Evolutionary conservation across 2,329 filamentous ascomycete genomes (phyloP).

Genomic region (Cladophialophora exuberans): DNA sequence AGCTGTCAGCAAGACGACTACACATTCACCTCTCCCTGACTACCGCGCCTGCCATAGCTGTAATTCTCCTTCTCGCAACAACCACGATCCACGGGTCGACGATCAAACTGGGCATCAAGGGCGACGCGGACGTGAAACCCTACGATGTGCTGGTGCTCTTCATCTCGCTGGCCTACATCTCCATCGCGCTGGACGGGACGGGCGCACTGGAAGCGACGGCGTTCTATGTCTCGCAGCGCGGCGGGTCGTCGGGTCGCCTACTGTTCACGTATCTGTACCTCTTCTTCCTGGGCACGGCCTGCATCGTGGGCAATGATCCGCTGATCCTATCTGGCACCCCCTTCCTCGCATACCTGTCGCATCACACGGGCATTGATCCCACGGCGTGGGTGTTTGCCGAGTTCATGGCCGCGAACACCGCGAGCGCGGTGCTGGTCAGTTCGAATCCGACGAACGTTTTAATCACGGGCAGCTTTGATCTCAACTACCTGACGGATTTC

Average conservation of each 20-base stretch:
- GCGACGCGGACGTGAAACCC: slow-evolving; percentile 32
- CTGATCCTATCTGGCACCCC: slow-evolving; percentile 34
- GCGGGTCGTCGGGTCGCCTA: slow-evolving; percentile 31
- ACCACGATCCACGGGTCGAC: slow-evolving; percentile 34
- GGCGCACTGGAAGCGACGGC: slow-evolving; percentile 33
- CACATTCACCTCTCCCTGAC: slow-evolving; percentile 31
- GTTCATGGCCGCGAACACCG: slow-evolving; percentile 54
- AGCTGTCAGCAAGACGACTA: slow-evolving; percentile 15
- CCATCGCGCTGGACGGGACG: slow-evolving; percentile 34
- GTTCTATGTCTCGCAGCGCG: slow-evolving; percentile 33
- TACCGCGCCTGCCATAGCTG: slow-evolving; percentile 32
- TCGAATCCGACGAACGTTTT: slow-evolving; percentile 67
- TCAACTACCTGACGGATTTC: slow-evolving; percentile 34
- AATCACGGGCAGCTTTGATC: slow-evolving; percentile 32
- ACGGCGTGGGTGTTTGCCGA: slow-evolving; percentile 34
- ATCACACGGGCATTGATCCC: slow-evolving; percentile 30
- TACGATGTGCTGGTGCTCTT: slow-evolving; percentile 36
- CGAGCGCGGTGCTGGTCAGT: slow-evolving; percentile 74
- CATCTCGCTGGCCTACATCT: slow-evolving; percentile 34
- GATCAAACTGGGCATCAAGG: slow-evolving; percentile 32
- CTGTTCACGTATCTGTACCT: slow-evolving; percentile 33
- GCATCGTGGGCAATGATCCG: slow-evolving; percentile 34
- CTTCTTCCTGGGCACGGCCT: slow-evolving; percentile 32
- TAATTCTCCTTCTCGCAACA: slow-evolving; percentile 32
- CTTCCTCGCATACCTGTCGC: slow-evolving; percentile 34